phyloP scores from a whole-genome alignment of 179 eudicot species.

The Dionaea muscipula region DNA sequence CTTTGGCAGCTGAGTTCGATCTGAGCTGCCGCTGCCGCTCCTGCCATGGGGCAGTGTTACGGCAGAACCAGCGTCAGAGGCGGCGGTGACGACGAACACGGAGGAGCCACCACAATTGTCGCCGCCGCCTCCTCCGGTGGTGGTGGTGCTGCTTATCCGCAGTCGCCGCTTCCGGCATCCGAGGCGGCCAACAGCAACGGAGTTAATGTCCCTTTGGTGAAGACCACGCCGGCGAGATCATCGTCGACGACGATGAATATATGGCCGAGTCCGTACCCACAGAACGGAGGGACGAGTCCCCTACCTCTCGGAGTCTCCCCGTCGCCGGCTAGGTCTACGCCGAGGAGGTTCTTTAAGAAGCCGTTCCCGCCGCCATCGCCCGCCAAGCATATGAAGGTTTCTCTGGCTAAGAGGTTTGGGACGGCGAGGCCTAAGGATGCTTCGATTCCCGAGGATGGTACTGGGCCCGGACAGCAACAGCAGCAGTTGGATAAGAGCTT shows the following conservation, averaged over 20 bases:
- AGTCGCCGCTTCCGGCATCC: constrained; percentile 30
- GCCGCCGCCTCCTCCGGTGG: background rate
- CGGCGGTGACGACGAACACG: constrained; percentile 10
- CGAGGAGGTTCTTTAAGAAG: constrained; percentile 30
- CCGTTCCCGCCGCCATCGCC: constrained; percentile 49
- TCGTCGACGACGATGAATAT: constrained; percentile 2
- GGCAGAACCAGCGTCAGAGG: constrained; percentile 21
- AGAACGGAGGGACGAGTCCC: constrained; percentile 26
- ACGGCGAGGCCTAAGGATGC: constrained; percentile 26
- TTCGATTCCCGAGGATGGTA: constrained; percentile 25
- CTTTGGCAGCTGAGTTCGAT: too few relatives aligned
- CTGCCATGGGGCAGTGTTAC: too few relatives aligned
- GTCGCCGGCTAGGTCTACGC: constrained; percentile 35
- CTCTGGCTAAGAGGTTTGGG: constrained; percentile 30
- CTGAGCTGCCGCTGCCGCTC: too few relatives aligned
- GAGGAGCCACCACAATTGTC: constrained; percentile 4
- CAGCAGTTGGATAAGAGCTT: constrained; percentile 32
- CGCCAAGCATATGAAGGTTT: constrained; percentile 40
- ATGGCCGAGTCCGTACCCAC: constrained; percentile 40
- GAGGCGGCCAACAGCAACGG: constrained; percentile 6
- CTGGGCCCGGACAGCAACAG: constrained; percentile 8
- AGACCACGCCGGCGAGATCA: constrained; percentile 26
- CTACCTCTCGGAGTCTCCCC: constrained; percentile 32
- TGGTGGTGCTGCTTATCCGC: constrained; percentile 14
- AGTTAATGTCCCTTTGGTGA: constrained; percentile 12